Percentiles rank a stretch among this genome's conserved stretches.
Conservation (phyloP, 805 yeast species). For the Ascoidea asiatica region DNA sequence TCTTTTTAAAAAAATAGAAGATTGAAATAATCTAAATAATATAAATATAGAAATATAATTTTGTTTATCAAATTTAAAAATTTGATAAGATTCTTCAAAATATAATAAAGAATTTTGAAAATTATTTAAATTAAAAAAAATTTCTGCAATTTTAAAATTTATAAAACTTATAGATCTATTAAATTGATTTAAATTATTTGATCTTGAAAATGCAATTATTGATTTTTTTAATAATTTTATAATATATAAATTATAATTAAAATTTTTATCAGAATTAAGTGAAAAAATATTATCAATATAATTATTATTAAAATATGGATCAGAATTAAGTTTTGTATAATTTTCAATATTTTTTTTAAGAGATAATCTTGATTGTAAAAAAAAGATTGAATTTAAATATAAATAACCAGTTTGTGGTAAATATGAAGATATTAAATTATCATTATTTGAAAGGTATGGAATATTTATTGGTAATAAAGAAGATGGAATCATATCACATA, state of each 20-base stretch:
- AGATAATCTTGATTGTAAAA: conserved; percentile 7
- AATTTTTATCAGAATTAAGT: neutral
- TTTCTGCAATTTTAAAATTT: conserved; percentile 39
- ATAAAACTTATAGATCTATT: conserved; percentile 27
- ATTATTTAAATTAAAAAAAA: conserved; percentile 19
- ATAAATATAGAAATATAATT: conserved; percentile 18
- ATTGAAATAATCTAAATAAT: conserved; percentile 23
- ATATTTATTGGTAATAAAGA: conserved; percentile 23
- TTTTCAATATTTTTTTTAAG: no score
- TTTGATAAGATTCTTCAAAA: conserved; percentile 23
- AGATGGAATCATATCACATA: conserved; percentile 35
- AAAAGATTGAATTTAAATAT: conserved; percentile 24
- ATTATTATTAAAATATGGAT: conserved; percentile 3
- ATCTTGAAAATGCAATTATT: conserved; percentile 21
- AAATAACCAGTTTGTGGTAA: conserved; percentile 31
- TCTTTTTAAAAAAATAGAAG: conserved; percentile 21
- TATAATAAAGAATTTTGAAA: conserved; percentile 28
- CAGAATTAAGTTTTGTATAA: neutral
- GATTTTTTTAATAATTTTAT: conserved; percentile 22
- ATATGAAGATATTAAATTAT: conserved; percentile 16
- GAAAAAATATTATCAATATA: no score
- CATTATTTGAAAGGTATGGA: conserved; percentile 19
- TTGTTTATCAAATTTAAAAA: conserved; percentile 31
- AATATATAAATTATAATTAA: conserved; percentile 12
- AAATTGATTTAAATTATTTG: conserved; percentile 20